Percentiles rank a stretch among this genome's conserved stretches.
Conservation (phyloP, 2,329 filamentous ascomycete genomes). For the Fusarium haematococcum region DNA sequence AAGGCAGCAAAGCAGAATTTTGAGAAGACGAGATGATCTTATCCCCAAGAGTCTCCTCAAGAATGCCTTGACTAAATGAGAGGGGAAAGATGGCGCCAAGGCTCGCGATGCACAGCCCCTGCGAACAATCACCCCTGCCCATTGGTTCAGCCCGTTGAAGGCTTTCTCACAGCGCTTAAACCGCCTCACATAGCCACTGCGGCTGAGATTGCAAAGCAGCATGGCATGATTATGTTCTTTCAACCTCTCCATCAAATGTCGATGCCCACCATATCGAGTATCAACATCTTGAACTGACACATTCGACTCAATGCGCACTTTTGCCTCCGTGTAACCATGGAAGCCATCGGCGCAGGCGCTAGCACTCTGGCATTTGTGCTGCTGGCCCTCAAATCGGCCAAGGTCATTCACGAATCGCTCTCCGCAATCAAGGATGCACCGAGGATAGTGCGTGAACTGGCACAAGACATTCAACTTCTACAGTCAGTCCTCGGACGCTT, state of each 20-base stretch:
- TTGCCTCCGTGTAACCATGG: neutral
- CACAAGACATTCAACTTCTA: neutral
- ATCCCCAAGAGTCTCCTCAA: neutral
- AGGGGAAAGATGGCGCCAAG: neutral
- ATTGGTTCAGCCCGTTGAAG: neutral
- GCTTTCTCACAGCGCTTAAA: neutral
- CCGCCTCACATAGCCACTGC: neutral
- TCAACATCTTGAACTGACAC: neutral
- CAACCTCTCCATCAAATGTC: neutral
- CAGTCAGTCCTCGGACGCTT: slow-evolving; percentile 8
- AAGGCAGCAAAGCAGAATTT: neutral
- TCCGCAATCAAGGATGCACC: slow-evolving; percentile 16
- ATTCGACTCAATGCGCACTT: neutral
- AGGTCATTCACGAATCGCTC: slow-evolving; percentile 15
- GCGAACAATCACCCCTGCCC: neutral
- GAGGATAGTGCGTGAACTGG: neutral
- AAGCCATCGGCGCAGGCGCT: slow-evolving; percentile 14
- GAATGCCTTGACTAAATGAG: neutral
- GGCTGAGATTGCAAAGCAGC: neutral
- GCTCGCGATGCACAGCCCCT: neutral
- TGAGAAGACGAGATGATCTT: neutral
- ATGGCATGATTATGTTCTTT: neutral
- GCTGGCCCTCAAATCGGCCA: slow-evolving; percentile 15
- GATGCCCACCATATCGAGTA: neutral
- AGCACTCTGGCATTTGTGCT: slow-evolving; percentile 21